Evolutionary conservation across 2,329 filamentous ascomycete genomes (phyloP), one percentile per base, ranked within the genome.

Genomic region (Penicillium digitatum): DNA sequence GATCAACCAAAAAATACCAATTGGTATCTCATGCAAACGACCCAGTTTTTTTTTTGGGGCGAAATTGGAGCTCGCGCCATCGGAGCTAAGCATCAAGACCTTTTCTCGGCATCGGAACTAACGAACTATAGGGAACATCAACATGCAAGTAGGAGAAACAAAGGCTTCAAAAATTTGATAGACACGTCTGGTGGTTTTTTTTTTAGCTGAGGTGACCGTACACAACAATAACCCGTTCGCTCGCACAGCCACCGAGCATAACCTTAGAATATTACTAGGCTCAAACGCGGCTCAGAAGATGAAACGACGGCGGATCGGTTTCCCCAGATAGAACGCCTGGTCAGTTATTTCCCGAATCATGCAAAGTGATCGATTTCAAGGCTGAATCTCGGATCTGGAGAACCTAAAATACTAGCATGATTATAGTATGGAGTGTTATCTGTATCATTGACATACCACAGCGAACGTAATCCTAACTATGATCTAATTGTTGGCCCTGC

Each of bases 221-320:
- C n/a, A 31, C 26, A 38, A 32, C 9, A 5, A 47, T 20, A 18
- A 18, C 14, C 9, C 14, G 16, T 42, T 34, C 22, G 29, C 29
- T 42, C 18, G 39, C 46, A 50, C 26, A 50, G 52, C 52, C 46
- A 54, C 51, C 16, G 2, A 29, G 38, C 37, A 51, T 45, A 44
- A 50, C 47, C 57, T 48, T n/a, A 12, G 31, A 40, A 43, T 18
- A 22, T 48, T 45, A 53, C 51, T 42, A 55, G 55, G 51, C 42
- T 52, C 55, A 44, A 51, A 54, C 39, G 52, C 39, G 52, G 47
- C 52, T 51, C 43, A 53, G 35, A 27, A 40, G 48, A 38, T 51
- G 52, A 61, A 56, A 55, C 57, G 31, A 29, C 52, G 52, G 57
- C 31, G 44, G 38, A 51, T 54, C 47, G 39, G 39, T 45, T 54